Evolutionary conservation across 2,329 filamentous ascomycete genomes (phyloP), one percentile per base, ranked within the genome.

Genomic region (Colletotrichum lupini): DNA sequence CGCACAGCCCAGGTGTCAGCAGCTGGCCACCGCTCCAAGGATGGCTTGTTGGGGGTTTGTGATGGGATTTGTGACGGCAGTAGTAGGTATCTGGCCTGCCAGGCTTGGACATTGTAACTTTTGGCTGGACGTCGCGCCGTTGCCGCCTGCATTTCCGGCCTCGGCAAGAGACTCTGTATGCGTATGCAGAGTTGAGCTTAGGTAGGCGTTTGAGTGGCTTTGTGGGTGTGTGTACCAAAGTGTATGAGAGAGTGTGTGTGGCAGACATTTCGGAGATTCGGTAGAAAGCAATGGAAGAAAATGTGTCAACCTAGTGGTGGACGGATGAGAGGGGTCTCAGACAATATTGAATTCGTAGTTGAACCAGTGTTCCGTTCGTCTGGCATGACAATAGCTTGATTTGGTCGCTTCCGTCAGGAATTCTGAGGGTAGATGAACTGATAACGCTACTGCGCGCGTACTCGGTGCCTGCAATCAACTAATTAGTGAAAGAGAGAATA

Each of bases 81-180:
- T 30, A 16, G 58, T 12, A 67, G 22, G 58, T 19, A 67, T 52
- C 46, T 59, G 59, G 60, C 53, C 61, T 70, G 70, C 37, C 66
- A 55, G 59, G 67, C 53, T 70, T 70, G 70, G 42, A n/a, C 60
- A 61, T 46, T 65, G 55, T 64, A 60, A 35, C 24, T 46, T 42
- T 42, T 60, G 56, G 61, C 70, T 66, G 55, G 55, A 49, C 65
- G 42, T 56, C 58, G 72, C 72, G 68, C 72, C 49, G 63, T 67
- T 74, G 68, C 72, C 72, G 72, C 72, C 72, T 63, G 68, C 57
- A 53, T 49, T 56, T 28, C 71, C 71, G 70, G 67, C 71, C 71
- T 73, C 71, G 71, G 71, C 56, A 71, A 49, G 55, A 65, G 55
- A 70, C 22, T 65, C 55, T 73, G 70, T 63, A 59, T 46, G 55